Evolutionary conservation across 768 basidiomycete genomes (phyloP).

Genomic region (Sistotremastrum suecicum): DNA sequence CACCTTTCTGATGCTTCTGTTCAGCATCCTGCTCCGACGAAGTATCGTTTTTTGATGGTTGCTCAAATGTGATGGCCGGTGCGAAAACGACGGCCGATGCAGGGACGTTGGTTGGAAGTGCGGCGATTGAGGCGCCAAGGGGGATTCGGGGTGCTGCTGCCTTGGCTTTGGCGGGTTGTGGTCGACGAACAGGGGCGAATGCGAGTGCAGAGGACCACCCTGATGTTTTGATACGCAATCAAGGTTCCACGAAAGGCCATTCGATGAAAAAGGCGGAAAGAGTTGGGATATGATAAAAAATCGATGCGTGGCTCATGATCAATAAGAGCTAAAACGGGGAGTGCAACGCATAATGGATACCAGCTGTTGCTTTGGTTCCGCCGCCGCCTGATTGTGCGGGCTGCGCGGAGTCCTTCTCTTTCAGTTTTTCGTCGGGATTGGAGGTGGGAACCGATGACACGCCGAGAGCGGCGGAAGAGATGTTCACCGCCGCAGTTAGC

Average conservation of each 20-base stretch:
- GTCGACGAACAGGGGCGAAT: slow-evolving; percentile 70
- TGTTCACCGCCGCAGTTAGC: slow-evolving; percentile 11
- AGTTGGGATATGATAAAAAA: slow-evolving; percentile 35
- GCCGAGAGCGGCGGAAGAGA: background rate
- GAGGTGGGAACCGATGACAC: background rate
- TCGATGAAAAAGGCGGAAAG: background rate
- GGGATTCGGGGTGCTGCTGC: slow-evolving; percentile 36
- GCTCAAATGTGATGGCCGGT: slow-evolving; percentile 54
- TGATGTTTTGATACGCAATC: slow-evolving; percentile 16
- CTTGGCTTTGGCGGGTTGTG: slow-evolving; percentile 42
- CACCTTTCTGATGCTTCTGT: slow-evolving; percentile 31
- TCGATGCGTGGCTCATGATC: slow-evolving; percentile 13
- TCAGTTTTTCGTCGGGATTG: too few species aligned
- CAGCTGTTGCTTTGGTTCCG: slow-evolving; percentile 36
- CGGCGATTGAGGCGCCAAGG: slow-evolving; percentile 43
- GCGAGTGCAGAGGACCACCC: slow-evolving; percentile 86
- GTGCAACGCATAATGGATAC: slow-evolving; percentile 21
- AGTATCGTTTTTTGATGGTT: slow-evolving; percentile 38
- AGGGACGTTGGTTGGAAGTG: background rate
- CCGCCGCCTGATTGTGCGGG: slow-evolving; percentile 2
- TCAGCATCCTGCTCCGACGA: slow-evolving; percentile 18
- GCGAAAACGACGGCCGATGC: slow-evolving; percentile 11
- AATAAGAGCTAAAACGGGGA: slow-evolving; percentile 30
- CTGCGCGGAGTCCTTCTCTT: too few species aligned
- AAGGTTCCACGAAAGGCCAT: background rate